Base-by-base conservation (phyloP, 1,139 yeast genomes). In the Candida mesenterica region DNA sequence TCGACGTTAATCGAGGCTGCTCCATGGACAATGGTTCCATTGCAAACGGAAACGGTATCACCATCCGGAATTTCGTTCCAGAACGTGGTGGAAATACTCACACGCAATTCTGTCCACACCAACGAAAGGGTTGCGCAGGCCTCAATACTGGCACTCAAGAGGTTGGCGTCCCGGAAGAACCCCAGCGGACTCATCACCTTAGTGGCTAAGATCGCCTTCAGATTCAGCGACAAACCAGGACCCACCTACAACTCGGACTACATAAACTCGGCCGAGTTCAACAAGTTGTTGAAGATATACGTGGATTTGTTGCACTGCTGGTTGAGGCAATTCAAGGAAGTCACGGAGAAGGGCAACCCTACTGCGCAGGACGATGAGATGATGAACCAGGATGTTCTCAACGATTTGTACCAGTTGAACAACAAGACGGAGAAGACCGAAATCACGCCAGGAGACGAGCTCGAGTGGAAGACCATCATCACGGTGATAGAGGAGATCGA, bases 401-500 rank as follows among this genome's bases (percentile, higher is more conserved):
- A 68, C 41, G 75, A 69, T 39, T 54, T 69, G 32, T 69, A 70
- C 38, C 74, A 69, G 38, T 61, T 70, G 22, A 70, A 70, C 36
- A 61, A 62, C 37, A 50, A 42, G 4, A 37, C 46, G 5, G 57
- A 53, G 27, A 72, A 65, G 34, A 30, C 24, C 5, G 12, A 13
- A 24, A 24, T 12, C 15, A 24, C 17, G 12, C 30, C 70, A 5
- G 63, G 75, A 14, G 92, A 86, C 40, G 89, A 82, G 39, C 60
- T 87, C 31, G 94, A 85, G 50, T 71, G 90, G 75, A 85, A 85
- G 48, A 79, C 79, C 25, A 79, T 87, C 28, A 80, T 87, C 47
- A 83, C 95, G 0, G 82, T 85, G 0, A 82, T 90, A 33, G 97
- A 92, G 57, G 97, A 90, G 46, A 85, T 90, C 6, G 98, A 94